A percentile compares a stretch with the other conserved stretches of the same genome.
Evolutionary conservation across 2,329 filamentous ascomycete species (phyloP).

Genomic region (Cercospora sp.): DNA sequence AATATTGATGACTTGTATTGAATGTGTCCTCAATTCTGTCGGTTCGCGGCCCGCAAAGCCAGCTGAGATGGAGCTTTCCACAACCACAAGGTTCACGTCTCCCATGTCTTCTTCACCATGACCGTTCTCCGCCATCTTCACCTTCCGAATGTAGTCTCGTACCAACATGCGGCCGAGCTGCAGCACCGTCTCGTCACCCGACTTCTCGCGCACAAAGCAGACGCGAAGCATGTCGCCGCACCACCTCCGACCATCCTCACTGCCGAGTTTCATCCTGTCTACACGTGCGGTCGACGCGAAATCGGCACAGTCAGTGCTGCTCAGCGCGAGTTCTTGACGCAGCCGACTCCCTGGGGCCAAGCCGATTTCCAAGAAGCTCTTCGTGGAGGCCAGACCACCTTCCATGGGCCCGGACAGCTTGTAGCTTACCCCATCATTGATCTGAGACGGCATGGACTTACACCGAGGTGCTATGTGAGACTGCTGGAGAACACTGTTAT

Average conservation of each 20-base stretch:
- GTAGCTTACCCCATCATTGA: slow-evolving; percentile 93
- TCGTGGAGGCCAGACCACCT: slow-evolving; percentile 90
- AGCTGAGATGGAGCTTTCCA: neutral
- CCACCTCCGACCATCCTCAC: slow-evolving; percentile 68
- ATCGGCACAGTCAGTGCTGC: slow-evolving; percentile 48
- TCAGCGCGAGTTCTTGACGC: slow-evolving; percentile 48
- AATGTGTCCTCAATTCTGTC: neutral
- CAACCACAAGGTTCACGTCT: neutral
- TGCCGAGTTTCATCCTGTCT: slow-evolving; percentile 79
- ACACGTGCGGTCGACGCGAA: slow-evolving; percentile 87
- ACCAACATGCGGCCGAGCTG: slow-evolving; percentile 55
- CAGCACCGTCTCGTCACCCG: slow-evolving; percentile 58
- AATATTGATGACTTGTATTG: neutral
- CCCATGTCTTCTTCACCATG: slow-evolving; percentile 1
- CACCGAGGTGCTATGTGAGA: slow-evolving; percentile 73
- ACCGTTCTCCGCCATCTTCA: slow-evolving; percentile 64
- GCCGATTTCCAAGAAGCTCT: slow-evolving; percentile 69
- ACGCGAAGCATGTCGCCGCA: slow-evolving; percentile 33
- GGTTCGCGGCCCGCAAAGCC: neutral
- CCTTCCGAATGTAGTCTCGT: slow-evolving; percentile 56
- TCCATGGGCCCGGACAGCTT: slow-evolving; percentile 90
- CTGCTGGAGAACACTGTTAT: slow-evolving; percentile 77
- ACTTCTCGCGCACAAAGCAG: slow-evolving; percentile 63
- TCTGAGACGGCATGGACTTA: slow-evolving; percentile 66
- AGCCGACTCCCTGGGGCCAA: slow-evolving; percentile 37